A percentile compares a stretch with the other conserved stretches of the same genome.
Conservation (phyloP, 352 stramenopile species). For the Phytopythium sindhum region DNA sequence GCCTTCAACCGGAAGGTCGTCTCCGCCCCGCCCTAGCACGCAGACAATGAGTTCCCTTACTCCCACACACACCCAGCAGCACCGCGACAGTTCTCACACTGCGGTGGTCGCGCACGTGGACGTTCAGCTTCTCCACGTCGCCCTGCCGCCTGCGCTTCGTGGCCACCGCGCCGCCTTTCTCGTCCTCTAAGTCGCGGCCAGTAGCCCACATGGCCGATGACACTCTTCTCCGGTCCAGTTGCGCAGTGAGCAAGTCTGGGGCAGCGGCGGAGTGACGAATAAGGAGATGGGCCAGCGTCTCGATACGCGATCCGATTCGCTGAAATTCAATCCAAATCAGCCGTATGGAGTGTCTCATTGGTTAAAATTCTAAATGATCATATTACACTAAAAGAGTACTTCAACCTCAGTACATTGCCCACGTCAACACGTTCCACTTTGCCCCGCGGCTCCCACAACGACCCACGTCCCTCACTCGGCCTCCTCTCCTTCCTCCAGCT, state of each 20-base stretch:
- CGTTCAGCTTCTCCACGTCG: background rate
- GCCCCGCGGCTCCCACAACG: background rate
- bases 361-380: background rate
- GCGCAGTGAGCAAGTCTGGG: background rate
- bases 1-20: background rate
- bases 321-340: background rate
- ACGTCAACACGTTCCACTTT: background rate
- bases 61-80: background rate
- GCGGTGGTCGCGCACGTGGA: background rate
- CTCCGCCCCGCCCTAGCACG: background rate
- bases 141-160: background rate
- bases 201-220: background rate
- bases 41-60: too few relatives aligned
- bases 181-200: background rate
- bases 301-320: background rate
- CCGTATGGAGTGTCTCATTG: background rate
- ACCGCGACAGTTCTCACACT: background rate
- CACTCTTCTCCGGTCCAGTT: too few relatives aligned
- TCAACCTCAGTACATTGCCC: background rate
- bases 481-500: constrained; percentile 37
- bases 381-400: background rate
- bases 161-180: background rate
- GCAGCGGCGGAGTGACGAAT: background rate
- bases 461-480: constrained; percentile 25
- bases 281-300: background rate